Conservation (phyloP, 306 rosid genomes). For the Vachellia pachyceras region DNA sequence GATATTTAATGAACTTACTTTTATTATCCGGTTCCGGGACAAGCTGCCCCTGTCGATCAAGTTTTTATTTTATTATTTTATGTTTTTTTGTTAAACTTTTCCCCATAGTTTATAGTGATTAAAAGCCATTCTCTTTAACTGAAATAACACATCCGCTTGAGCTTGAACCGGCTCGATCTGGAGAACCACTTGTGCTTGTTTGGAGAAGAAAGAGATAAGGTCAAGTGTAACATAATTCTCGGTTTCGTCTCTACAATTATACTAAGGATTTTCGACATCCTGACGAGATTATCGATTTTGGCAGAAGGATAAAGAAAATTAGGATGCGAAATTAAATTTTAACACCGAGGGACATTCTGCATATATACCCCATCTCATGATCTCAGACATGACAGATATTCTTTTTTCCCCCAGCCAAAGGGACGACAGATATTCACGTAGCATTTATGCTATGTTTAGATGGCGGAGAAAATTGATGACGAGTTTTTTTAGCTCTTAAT, state of each 20-base stretch:
- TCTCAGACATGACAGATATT: too few species aligned
- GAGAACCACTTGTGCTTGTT: not conserved
- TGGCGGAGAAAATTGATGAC: too few species aligned
- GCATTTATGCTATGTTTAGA: too few species aligned
- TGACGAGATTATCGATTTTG: conserved; percentile 3
- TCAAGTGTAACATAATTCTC: conserved; percentile 24
- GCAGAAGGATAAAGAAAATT: conserved; percentile 13
- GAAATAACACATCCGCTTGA: not conserved
- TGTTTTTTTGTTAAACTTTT: not conserved
- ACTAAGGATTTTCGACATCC: not conserved
- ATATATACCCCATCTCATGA: too few species aligned
- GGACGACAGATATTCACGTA: too few species aligned
- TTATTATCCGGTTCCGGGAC: too few species aligned
- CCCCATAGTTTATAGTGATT: not conserved
- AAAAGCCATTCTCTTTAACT: not conserved
- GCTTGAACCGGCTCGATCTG: not conserved
- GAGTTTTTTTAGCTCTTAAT: too few species aligned
- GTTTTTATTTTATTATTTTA: not conserved
- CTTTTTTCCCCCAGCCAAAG: too few species aligned
- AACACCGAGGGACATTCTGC: too few species aligned
- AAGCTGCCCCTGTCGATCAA: not conserved
- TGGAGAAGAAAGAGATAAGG: too few species aligned
- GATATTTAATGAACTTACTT: conserved; percentile 13
- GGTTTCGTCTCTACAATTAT: not conserved
- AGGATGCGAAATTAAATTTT: not conserved